Conservation (phyloP, 208 protist species). For the Acanthamoeba castellanii region DNA sequence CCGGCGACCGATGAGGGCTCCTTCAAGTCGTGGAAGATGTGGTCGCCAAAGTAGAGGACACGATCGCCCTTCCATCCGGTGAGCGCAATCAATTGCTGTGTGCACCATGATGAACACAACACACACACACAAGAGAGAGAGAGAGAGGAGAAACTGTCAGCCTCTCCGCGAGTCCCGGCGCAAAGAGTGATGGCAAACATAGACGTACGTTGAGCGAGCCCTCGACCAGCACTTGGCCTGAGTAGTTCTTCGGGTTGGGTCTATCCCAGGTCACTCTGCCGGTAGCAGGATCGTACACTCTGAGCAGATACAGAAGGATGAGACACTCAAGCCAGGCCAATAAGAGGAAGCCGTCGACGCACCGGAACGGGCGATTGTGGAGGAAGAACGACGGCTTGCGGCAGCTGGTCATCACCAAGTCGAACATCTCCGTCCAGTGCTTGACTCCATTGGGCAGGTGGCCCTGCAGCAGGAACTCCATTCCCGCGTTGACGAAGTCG, state of each 20-base stretch:
- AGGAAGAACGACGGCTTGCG: constrained; percentile 80
- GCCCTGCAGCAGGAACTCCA: constrained; percentile 75
- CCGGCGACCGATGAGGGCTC: constrained; percentile 76
- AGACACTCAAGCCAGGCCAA: not conserved
- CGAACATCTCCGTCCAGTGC: constrained; percentile 82
- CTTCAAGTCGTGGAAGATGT: constrained; percentile 78
- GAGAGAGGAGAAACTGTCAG: constrained; percentile 34
- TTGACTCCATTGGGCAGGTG: constrained; percentile 47
- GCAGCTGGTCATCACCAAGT: constrained; percentile 78
- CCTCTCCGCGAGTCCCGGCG: not conserved
- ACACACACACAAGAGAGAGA: not conserved
- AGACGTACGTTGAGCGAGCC: constrained; percentile 31
- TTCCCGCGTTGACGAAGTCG: constrained; percentile 77
- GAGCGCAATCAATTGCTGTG: constrained; percentile 45
- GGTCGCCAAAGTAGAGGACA: constrained; percentile 81
- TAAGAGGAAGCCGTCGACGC: not conserved
- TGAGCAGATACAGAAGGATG: not conserved
- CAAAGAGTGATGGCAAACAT: constrained; percentile 51
- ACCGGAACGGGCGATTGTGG: constrained; percentile 79
- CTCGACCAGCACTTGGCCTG: constrained; percentile 30
- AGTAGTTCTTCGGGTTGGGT: constrained; percentile 34
- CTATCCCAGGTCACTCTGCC: constrained; percentile 38
- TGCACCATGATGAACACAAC: not conserved
- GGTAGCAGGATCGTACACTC: constrained; percentile 8
- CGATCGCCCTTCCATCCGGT: constrained; percentile 68